These are phyloP conservation scores for Skeletonema costatum DNA, from an alignment of 108 stramenopile species.

Conservation along the genomic window DNA sequence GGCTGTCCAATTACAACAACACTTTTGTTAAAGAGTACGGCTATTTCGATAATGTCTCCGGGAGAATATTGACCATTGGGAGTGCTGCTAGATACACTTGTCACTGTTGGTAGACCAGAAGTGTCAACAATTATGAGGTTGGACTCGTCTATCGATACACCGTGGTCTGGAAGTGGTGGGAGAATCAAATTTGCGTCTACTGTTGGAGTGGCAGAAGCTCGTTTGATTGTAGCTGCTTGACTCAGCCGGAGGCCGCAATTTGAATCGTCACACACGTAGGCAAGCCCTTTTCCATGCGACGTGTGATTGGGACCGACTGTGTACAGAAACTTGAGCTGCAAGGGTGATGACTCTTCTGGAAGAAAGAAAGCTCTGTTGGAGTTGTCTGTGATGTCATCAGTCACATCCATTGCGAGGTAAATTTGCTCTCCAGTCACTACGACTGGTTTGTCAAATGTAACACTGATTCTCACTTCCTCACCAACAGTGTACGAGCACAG, in stretches of 20 bases:
- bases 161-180: background rate
- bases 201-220: slow-evolving; percentile 21
- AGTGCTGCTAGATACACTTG: slow-evolving; percentile 9
- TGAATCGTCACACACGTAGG: slow-evolving; percentile 11
- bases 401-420: slow-evolving; percentile 23
- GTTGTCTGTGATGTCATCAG: background rate
- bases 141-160: slow-evolving; percentile 13
- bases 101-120: slow-evolving; percentile 13
- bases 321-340: slow-evolving; percentile 30
- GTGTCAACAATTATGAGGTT: slow-evolving; percentile 40
- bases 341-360: slow-evolving; percentile 12
- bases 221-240: slow-evolving; percentile 20
- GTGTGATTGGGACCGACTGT: slow-evolving; percentile 24
- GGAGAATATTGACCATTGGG: slow-evolving; percentile 29
- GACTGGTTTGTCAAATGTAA: slow-evolving; percentile 27
- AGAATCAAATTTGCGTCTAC: slow-evolving; percentile 40
- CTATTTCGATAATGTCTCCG: slow-evolving; percentile 56
- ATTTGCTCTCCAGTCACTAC: slow-evolving; percentile 16
- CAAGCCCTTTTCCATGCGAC: slow-evolving; percentile 23
- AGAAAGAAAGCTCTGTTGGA: slow-evolving; percentile 6
- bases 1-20: slow-evolving; percentile 57
- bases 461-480: slow-evolving; percentile 37
- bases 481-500: slow-evolving; percentile 48
- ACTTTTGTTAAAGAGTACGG: slow-evolving; percentile 40
- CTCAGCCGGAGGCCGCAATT: slow-evolving; percentile 19